A percentile compares a stretch with the other conserved stretches of the same genome.
phyloP scores from a whole-genome alignment of 1,139 yeast species.

The Candida glucosophila region DNA sequence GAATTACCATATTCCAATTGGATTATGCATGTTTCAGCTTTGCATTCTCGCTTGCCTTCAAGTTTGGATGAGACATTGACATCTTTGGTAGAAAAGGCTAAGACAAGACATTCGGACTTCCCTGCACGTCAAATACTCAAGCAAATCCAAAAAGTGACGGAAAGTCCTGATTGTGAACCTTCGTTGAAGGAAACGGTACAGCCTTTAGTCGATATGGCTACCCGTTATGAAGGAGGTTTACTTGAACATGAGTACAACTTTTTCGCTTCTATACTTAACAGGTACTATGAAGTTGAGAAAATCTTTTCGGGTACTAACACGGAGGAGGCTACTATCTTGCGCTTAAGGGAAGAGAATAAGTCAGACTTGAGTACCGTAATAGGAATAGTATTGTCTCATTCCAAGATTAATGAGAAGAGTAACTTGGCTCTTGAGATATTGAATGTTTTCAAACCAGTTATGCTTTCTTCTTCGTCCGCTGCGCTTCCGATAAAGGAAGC shows the following conservation, averaged over 20 bases:
- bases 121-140: conserved; percentile 81
- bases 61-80: conserved; percentile 64
- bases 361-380: conserved; percentile 70
- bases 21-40: conserved; percentile 76
- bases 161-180: conserved; percentile 42
- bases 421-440: conserved; percentile 80
- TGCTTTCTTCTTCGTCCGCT: conserved; percentile 58
- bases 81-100: conserved; percentile 58
- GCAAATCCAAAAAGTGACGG: conserved; percentile 44
- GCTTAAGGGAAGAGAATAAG: conserved; percentile 80
- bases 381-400: conserved; percentile 71
- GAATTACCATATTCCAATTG: conserved; percentile 92
- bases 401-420: conserved; percentile 89
- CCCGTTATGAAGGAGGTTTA: conserved; percentile 65
- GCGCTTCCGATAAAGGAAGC: conserved; percentile 65
- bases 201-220: conserved; percentile 68
- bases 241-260: conserved; percentile 76
- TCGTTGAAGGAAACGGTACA: conserved; percentile 50
- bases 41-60: conserved; percentile 81
- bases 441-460: conserved; percentile 68
- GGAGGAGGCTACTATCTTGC: conserved; percentile 80
- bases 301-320: conserved; percentile 66
- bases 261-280: conserved; percentile 58
- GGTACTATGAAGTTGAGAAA: conserved; percentile 70
- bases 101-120: conserved; percentile 70